phyloP scores from a whole-genome alignment of 1,284 basidiomycete species.

The Ceratobasidium sp. region DNA sequence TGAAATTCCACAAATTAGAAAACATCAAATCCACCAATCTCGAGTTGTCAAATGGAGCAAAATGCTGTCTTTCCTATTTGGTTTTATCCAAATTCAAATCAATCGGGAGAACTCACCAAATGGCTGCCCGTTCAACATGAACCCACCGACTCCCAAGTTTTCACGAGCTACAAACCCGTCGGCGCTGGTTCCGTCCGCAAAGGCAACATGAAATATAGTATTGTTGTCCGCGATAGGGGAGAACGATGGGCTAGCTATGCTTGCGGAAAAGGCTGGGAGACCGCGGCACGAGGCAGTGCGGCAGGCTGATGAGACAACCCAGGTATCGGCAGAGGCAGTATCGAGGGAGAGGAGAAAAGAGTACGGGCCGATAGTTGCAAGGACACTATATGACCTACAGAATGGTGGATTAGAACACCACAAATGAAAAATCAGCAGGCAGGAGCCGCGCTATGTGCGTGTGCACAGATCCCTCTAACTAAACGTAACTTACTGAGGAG shows the following conservation, averaged over 20 bases:
- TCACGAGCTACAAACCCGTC: constrained; percentile 74
- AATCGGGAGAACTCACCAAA: constrained; percentile 75
- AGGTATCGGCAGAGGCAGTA: constrained; percentile 77
- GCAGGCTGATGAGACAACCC: constrained; percentile 72
- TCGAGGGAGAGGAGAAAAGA: constrained; percentile 74
- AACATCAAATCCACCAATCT: too few relatives aligned
- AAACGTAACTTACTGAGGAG: constrained; percentile 14
- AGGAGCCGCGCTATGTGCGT: neutral
- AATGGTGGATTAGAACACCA: constrained; percentile 46
- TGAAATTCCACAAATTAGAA: constrained; percentile 49
- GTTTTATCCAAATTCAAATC: neutral
- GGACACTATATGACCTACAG: constrained; percentile 67
- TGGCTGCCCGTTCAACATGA: constrained; percentile 65
- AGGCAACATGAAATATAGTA: constrained; percentile 65
- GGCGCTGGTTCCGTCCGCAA: constrained; percentile 73
- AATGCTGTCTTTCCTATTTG: too few relatives aligned
- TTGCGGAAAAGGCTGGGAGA: constrained; percentile 70
- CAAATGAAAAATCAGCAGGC: constrained; percentile 35
- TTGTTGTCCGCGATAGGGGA: constrained; percentile 63
- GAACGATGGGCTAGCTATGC: constrained; percentile 65
- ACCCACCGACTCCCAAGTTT: constrained; percentile 62
- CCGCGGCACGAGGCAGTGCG: constrained; percentile 58
- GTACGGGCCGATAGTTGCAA: constrained; percentile 65
- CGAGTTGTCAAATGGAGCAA: too few relatives aligned
- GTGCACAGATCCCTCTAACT: too few relatives aligned